Evolutionary conservation across 202 grass and related monocot genomes (phyloP).

Genomic region (Musa balbisiana): DNA sequence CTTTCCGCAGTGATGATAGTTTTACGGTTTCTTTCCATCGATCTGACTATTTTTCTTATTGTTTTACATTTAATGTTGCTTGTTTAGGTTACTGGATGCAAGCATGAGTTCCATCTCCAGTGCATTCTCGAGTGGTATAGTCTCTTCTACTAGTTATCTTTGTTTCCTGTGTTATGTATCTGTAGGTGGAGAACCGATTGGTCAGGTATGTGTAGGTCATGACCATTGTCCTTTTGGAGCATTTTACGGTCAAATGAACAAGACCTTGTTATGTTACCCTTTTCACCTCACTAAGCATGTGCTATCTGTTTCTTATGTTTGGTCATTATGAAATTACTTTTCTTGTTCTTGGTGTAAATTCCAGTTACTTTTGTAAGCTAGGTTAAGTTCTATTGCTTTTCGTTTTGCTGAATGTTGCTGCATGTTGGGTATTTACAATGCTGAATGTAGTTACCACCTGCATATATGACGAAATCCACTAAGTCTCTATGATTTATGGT

Average conservation of each 20-base stretch:
- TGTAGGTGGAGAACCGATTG: background rate
- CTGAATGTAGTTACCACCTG: background rate
- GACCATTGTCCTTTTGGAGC: background rate
- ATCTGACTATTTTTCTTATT: constrained; percentile 13
- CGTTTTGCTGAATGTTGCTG: background rate
- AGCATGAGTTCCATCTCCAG: constrained; percentile 93
- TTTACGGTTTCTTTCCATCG: background rate
- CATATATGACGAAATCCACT: too few species aligned
- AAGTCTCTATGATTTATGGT: background rate
- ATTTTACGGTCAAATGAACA: background rate
- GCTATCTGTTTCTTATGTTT: too few species aligned
- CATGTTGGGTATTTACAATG: background rate
- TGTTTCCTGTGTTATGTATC: background rate
- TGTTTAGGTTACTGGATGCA: constrained; percentile 79
- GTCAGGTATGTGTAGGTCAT: background rate
- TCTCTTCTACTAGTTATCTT: background rate
- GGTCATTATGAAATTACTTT: too few species aligned
- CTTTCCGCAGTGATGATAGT: background rate
- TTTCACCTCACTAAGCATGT: too few species aligned
- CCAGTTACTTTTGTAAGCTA: too few species aligned
- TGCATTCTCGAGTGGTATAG: constrained; percentile 98
- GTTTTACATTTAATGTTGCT: constrained; percentile 18
- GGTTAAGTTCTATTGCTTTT: too few species aligned
- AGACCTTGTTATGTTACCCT: too few species aligned
- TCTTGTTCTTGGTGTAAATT: too few species aligned